A percentile compares a stretch with the other conserved stretches of the same genome.
Evolutionary conservation across 805 yeast genomes (phyloP).

Genomic region (Scheffersomyces stipitis): DNA sequence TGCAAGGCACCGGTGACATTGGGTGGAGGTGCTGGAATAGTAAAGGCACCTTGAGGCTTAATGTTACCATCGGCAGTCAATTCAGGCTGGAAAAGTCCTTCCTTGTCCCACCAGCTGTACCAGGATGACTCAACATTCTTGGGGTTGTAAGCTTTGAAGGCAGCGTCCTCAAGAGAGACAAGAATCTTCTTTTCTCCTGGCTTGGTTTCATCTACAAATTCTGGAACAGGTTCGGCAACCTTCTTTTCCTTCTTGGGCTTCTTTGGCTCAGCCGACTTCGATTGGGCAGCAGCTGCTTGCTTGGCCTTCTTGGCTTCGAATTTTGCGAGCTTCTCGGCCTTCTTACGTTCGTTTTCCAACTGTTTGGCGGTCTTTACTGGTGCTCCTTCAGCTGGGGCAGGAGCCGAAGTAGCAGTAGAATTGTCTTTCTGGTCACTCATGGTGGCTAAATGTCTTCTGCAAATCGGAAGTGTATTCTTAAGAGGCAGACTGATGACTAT

Average conservation of each 20-base stretch:
- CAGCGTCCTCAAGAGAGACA: conserved; percentile 85
- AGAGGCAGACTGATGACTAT: conserved; percentile 1
- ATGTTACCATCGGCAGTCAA: conserved; percentile 69
- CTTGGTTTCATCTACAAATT: conserved; percentile 76
- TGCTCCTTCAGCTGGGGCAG: conserved; percentile 12
- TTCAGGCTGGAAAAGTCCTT: conserved; percentile 88
- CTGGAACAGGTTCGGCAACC: conserved; percentile 73
- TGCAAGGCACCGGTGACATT: conserved; percentile 98
- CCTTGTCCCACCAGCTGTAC: conserved; percentile 95
- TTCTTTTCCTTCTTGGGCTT: conserved; percentile 71
- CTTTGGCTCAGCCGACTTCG: conserved; percentile 45
- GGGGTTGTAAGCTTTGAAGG: conserved; percentile 93
- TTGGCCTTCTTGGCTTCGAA: conserved; percentile 80
- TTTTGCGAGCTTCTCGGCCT: conserved; percentile 85
- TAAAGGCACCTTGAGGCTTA: conserved; percentile 81
- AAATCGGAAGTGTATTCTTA: conserved; percentile 3
- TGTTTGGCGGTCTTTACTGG: conserved; percentile 67
- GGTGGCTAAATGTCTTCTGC: conserved; percentile 1
- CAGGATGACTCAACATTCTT: conserved; percentile 92
- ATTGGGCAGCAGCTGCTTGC: conserved; percentile 46
- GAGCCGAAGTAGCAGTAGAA: conserved; percentile 10
- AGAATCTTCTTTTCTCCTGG: conserved; percentile 91
- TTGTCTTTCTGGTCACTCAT: conserved; percentile 9
- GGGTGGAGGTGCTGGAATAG: conserved; percentile 99
- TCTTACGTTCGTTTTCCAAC: conserved; percentile 81